Evolutionary conservation across 1,139 yeast species (phyloP).

Genomic region (Fermentozyma sake): DNA sequence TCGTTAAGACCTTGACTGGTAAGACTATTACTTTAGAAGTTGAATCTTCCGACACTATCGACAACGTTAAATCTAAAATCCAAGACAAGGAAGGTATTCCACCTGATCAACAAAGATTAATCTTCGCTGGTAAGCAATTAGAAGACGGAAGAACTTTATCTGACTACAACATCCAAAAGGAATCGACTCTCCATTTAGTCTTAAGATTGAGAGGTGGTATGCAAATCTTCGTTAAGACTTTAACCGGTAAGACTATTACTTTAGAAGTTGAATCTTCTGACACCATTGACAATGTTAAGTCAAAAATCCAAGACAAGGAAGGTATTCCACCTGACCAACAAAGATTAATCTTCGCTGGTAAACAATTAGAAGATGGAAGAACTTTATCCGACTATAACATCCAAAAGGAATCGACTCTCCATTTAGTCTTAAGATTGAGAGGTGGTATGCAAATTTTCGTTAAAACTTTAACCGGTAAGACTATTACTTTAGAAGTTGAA

Average conservation of each 20-base stretch:
- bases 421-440: conserved; percentile 85
- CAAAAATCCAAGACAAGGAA: conserved; percentile 92
- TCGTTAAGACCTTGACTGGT: conserved; percentile 59
- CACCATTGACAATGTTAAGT: conserved; percentile 91
- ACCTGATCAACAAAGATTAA: conserved; percentile 52
- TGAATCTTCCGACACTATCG: conserved; percentile 70
- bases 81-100: conserved; percentile 54
- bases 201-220: conserved; percentile 27
- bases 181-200: conserved; percentile 44
- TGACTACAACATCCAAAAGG: conserved; percentile 63
- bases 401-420: conserved; percentile 89
- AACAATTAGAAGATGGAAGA: conserved; percentile 92
- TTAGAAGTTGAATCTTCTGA: conserved; percentile 93
- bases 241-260: conserved; percentile 88
- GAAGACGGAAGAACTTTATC: conserved; percentile 67
- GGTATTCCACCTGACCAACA: conserved; percentile 96
- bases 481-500: conserved; percentile 92
- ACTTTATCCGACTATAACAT: conserved; percentile 91
- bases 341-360: conserved; percentile 90
- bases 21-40: conserved; percentile 69
- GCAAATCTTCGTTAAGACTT: conserved; percentile 64
- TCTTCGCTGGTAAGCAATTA: conserved; percentile 57
- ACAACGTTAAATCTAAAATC: conserved; percentile 54
- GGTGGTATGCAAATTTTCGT: conserved; percentile 79
- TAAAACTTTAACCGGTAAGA: conserved; percentile 84